Percentiles rank a stretch among this genome's conserved stretches.
Conservation (phyloP, 495 filamentous ascomycete genomes). For the Penicillium steckii region DNA sequence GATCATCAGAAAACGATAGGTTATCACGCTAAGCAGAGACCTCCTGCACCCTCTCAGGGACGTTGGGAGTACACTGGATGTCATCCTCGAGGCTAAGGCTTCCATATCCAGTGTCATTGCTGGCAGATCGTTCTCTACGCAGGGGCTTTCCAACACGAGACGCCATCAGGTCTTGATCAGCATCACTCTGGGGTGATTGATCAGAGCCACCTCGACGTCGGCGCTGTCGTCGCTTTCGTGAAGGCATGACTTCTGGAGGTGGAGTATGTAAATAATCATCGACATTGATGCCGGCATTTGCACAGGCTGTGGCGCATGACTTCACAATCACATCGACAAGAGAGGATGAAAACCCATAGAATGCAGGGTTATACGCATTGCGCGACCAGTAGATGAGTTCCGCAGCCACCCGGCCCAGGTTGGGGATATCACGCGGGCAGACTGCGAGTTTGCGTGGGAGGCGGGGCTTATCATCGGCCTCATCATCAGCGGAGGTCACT, state of each 20-base stretch:
- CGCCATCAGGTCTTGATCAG: constrained; percentile 17
- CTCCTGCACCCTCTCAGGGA: constrained; percentile 7
- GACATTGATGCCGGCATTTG: constrained; percentile 38
- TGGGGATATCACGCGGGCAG: constrained; percentile 31
- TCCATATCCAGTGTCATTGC: constrained; percentile 35
- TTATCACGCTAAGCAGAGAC: neutral
- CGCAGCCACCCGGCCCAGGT: constrained; percentile 41
- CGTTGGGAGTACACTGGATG: neutral
- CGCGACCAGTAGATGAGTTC: constrained; percentile 49
- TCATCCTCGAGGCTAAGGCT: constrained; percentile 31
- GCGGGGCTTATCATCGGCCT: constrained; percentile 30
- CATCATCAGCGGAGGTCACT: constrained; percentile 29
- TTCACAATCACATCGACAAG: constrained; percentile 41
- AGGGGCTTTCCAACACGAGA: constrained; percentile 12
- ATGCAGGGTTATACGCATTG: constrained; percentile 47
- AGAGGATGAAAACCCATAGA: constrained; percentile 41
- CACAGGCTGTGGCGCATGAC: constrained; percentile 40
- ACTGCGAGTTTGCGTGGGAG: constrained; percentile 9
- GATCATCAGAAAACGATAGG: neutral
- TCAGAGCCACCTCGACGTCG: constrained; percentile 19
- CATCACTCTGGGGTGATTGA: constrained; percentile 19
- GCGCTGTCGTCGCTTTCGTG: constrained; percentile 8
- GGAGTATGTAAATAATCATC: constrained; percentile 27
- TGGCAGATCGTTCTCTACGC: constrained; percentile 23
- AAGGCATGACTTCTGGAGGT: constrained; percentile 4